A percentile compares a stretch with the other conserved stretches of the same genome.
Conservation (phyloP, 192 early-diverging fungal genomes). For the Backusella parvicylindrica region DNA sequence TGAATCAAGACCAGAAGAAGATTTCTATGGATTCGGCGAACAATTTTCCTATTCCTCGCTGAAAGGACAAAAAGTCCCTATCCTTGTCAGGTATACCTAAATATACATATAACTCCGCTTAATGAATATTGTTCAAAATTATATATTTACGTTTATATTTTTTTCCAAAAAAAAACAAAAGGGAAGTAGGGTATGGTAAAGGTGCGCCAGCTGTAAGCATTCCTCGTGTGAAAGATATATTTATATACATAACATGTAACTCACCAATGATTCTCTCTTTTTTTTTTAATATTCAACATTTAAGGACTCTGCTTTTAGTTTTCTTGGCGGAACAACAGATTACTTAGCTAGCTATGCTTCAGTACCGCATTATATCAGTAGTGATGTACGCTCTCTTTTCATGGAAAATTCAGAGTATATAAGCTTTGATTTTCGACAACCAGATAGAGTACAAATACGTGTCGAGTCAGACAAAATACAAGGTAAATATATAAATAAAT, state of each 20-base stretch:
- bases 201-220: constrained; percentile 27
- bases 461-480: constrained; percentile 9
- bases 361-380: constrained; percentile 36
- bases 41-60: constrained; percentile 26
- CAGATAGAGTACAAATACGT: constrained; percentile 30
- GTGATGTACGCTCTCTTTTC: constrained; percentile 29
- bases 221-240: neutral
- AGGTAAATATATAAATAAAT: constrained; percentile 9
- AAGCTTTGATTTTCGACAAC: constrained; percentile 33
- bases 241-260: neutral
- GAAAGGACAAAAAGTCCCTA: constrained; percentile 41
- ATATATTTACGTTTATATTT: neutral
- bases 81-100: constrained; percentile 27
- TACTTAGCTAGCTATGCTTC: constrained; percentile 35
- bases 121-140: neutral
- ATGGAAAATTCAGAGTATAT: constrained; percentile 36
- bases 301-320: constrained; percentile 13
- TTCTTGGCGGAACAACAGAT: constrained; percentile 27
- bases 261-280: too few relatives aligned
- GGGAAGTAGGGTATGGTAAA: constrained; percentile 38
- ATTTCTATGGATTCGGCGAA: constrained; percentile 44
- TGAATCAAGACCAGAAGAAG: constrained; percentile 28
- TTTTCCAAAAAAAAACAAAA: neutral
- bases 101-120: neutral
- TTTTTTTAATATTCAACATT: constrained; percentile 7